These are phyloP conservation scores for Symbiodinium natans DNA, from an alignment of 73 alveolate species.

Conservation along the genomic window DNA sequence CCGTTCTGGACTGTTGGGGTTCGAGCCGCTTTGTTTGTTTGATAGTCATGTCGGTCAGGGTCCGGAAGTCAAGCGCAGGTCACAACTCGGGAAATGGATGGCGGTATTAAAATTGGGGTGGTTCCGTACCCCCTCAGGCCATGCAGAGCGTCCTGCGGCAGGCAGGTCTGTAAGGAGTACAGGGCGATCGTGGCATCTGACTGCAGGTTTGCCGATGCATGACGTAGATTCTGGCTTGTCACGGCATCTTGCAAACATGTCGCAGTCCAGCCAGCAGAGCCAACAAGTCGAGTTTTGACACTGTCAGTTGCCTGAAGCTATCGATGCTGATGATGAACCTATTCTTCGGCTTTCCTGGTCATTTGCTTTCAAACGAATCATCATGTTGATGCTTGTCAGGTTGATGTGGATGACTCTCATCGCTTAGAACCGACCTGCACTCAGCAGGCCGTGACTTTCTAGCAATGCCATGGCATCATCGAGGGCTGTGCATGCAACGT, in stretches of 20 bases:
- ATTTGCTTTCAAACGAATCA: too few relatives aligned
- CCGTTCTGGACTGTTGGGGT: too few relatives aligned
- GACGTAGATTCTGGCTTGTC: background rate
- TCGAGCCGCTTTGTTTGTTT: too few relatives aligned
- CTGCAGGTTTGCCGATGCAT: background rate
- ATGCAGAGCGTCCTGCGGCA: conserved; percentile 75
- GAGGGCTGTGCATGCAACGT: background rate
- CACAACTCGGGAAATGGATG: too few relatives aligned
- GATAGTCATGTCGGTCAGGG: too few relatives aligned
- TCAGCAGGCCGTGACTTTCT: background rate
- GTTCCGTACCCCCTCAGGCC: too few relatives aligned
- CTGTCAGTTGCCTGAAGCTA: too few relatives aligned
- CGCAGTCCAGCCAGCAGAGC: background rate
- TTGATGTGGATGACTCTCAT: background rate
- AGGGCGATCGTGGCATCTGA: background rate
- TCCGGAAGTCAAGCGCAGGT: too few relatives aligned
- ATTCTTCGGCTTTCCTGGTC: too few relatives aligned
- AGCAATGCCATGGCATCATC: background rate
- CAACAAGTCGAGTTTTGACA: too few relatives aligned
- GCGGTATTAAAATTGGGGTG: too few relatives aligned
- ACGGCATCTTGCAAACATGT: background rate
- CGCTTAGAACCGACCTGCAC: background rate
- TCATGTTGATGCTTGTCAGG: background rate
- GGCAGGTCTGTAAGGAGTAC: background rate
- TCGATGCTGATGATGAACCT: too few relatives aligned